Base-by-base conservation (phyloP, 176 grass and related monocot genomes). In the Miscanthus lutarioriparius region DNA sequence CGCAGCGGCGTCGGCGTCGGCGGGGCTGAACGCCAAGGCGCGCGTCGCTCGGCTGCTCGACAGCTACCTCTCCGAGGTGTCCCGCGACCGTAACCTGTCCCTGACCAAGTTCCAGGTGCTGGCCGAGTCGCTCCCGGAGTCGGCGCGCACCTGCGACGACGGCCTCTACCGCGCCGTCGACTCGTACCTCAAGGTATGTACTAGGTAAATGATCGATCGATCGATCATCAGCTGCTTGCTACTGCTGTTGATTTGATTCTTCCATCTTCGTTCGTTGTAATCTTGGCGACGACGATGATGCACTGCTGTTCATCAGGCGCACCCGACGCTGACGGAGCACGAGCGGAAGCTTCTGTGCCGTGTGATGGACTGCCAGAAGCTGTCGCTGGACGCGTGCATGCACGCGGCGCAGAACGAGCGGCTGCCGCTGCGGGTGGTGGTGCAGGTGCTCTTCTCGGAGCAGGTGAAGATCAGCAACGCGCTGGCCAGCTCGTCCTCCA, bases 301-400 rank as follows among this genome's bases (percentile, higher is more conserved):
- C n/a, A n/a, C n/a, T n/a, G n/a, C n/a, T n/a, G n/a, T n/a, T n/a
- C 2, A n/a, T 68, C 62, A 97, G 94, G 96, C 96, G 38, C 96
- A 99, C 87, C 93, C 93, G 33, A 77, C 67, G 70, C 86, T 96
- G 72, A 99, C 96, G 35, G 96, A 99, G 88, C 91, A 99, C 77
- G 96, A 99, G 81, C 35, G 96, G 66, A 99, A 96, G 91, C 69
- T 93, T 10, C 73, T 99, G 78, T 98, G 96, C 86, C 54, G 96
- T 11, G 96, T 95, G 87, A 98, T 98, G 96, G 93, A 98, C 83
- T 93, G 96, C 93, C 96, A 98, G 91, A 98, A 98, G 91, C 93
- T 98, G 77, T 98, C 96, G 37, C 87, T 95, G 48, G 96, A 98
- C 64, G 96, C 96, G 56, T 95, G 96, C 83, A 98, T 95, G 96